These are phyloP conservation scores for Mycena pura DNA, from an alignment of 768 basidiomycete species.

Conservation along the genomic window DNA sequence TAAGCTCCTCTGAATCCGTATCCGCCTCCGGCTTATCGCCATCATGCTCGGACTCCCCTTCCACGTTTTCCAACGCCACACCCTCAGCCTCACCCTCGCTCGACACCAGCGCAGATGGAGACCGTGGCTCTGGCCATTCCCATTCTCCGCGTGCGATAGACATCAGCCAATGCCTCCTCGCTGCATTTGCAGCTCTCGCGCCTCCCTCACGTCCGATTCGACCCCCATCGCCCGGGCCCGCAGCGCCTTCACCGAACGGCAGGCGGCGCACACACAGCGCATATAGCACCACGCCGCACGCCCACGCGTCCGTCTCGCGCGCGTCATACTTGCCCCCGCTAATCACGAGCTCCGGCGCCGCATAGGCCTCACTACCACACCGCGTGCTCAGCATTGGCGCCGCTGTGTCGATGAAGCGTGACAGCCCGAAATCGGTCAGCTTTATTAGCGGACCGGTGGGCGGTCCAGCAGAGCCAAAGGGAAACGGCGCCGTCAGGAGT, in stretches of 20 bases:
- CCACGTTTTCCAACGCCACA: neutral
- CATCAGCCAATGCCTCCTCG: conserved; percentile 69
- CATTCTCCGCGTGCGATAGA: conserved; percentile 84
- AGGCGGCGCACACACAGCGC: conserved; percentile 72
- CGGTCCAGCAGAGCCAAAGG: conserved; percentile 42
- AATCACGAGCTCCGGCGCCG: conserved; percentile 79
- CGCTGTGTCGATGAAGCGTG: conserved; percentile 77
- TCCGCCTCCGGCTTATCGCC: conserved; percentile 18
- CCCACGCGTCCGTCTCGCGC: conserved; percentile 87
- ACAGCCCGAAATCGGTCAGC: conserved; percentile 89
- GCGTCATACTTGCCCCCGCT: conserved; percentile 71
- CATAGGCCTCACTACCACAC: conserved; percentile 90
- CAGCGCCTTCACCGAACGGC: conserved; percentile 71
- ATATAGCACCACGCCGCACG: conserved; percentile 86
- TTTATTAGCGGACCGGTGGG: conserved; percentile 71
- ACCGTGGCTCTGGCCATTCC: conserved; percentile 63
- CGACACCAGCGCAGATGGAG: neutral
- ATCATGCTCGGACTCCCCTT: conserved; percentile 7
- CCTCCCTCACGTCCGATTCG: conserved; percentile 34
- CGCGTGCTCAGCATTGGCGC: conserved; percentile 73
- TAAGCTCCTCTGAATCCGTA: conserved; percentile 40
- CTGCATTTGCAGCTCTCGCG: conserved; percentile 36
- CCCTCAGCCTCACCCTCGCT: neutral
- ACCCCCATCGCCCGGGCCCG: conserved; percentile 40
- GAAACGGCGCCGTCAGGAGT: conserved; percentile 65